phyloP scores from a whole-genome alignment of 352 stramenopile species.

The Thalassiosira mediterranea region DNA sequence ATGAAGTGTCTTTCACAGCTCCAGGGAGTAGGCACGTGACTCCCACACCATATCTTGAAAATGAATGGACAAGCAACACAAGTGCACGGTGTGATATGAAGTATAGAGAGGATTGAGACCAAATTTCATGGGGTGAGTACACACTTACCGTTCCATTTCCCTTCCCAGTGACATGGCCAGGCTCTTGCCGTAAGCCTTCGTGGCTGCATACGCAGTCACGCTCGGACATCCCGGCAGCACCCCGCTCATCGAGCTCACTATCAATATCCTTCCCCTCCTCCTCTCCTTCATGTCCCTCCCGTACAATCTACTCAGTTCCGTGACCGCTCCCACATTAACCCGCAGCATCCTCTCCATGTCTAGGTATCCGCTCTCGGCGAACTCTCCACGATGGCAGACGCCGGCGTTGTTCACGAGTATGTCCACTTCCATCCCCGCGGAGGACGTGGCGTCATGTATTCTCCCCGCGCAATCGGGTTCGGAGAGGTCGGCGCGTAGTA shows the following conservation, averaged over 20 bases:
- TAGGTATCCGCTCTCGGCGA: slow-evolving; percentile 50
- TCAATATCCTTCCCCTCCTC: slow-evolving; percentile 67
- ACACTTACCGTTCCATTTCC: slow-evolving; percentile 73
- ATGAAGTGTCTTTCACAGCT: slow-evolving; percentile 68
- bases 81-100: no score
- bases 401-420: slow-evolving; percentile 82
- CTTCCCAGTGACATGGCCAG: slow-evolving; percentile 68
- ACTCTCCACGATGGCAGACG: slow-evolving; percentile 58
- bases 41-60: slow-evolving; percentile 71
- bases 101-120: no score
- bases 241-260: slow-evolving; percentile 73
- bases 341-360: slow-evolving; percentile 65
- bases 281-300: slow-evolving; percentile 75
- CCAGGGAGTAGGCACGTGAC: slow-evolving; percentile 79
- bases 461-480: slow-evolving; percentile 52
- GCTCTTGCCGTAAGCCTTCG: slow-evolving; percentile 76
- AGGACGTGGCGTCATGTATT: slow-evolving; percentile 64
- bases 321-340: slow-evolving; percentile 64
- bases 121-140: no score
- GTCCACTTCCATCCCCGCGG: slow-evolving; percentile 68
- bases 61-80: no score
- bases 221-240: slow-evolving; percentile 53
- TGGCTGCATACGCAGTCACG: slow-evolving; percentile 71
- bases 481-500: slow-evolving; percentile 72
- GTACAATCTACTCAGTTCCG: slow-evolving; percentile 65